Base-by-base conservation (phyloP, 257 asterid species). In the Jasminum sambac region DNA sequence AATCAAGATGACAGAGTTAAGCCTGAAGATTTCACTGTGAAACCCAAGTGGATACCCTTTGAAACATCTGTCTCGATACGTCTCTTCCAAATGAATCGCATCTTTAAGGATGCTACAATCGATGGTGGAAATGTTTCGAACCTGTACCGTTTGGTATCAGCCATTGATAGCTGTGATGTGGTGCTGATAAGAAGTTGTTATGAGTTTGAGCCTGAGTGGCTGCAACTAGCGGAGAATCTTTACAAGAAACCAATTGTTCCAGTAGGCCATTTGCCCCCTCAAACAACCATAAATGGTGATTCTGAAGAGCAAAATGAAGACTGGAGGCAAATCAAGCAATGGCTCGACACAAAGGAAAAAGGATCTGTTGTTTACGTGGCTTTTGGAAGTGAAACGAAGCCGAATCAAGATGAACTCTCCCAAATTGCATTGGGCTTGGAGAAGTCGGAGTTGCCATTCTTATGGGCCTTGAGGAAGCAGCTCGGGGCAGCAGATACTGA, bases 351-450 rank as follows among this genome's bases (percentile, higher is more conserved):
- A 39, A 76, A 72, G 17, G 66, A 60, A 36, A 72, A 61, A 50
- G 79, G 75, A 0, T 72, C 81, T 2, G 81, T 75, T 0, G 74
- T 81, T 24, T 82, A 75, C 11, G 76, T 78, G 23, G 83, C 81
- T 0, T 82, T 82, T 5, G 83, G 86, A 10, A 75, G 83, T 37
- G 86, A 81, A 71, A 79, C 77, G 12, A 81, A 75, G 34, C 83
- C 79, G 6, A 76, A 68, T 41, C 86, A 78, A 59, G 66, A 62
- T 26, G 73, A 82, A 57, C 71, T 78, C 50, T 36, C 60, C 0
- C 81, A 72, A 17, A 72, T 78, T 16, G 79, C 86, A 1, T 52
- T 72, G 0, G 86, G 83, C 2, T 57, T 82, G 17, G 86, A 82
- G 79, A 25, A 58, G 11, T 82, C 79, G 1, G 57, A 71, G 0